Conservation (phyloP, 768 basidiomycete species). For the Royoungia palumana region DNA sequence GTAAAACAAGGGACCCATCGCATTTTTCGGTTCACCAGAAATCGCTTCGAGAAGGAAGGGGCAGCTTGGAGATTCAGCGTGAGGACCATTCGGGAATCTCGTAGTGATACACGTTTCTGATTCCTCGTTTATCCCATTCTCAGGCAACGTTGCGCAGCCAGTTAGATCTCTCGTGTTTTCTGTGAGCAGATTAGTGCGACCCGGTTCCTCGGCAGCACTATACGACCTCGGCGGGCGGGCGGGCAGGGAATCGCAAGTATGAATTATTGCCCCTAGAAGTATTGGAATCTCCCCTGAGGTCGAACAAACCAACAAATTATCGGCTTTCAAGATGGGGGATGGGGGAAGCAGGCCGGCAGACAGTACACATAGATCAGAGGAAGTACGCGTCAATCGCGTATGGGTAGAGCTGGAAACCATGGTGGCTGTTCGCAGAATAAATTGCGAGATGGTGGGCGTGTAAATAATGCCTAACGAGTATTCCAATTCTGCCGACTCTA, state of each 20-base stretch:
- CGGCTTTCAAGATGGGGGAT: constrained; percentile 45
- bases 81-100: not conserved
- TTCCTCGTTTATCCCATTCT: constrained; percentile 4
- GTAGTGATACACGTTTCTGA: not conserved
- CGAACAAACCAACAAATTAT: constrained; percentile 32
- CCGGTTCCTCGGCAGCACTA: constrained; percentile 5
- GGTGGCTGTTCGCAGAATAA: not conserved
- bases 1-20: not conserved
- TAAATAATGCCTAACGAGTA: constrained; percentile 9
- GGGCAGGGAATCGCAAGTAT: constrained; percentile 6
- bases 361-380: constrained; percentile 39
- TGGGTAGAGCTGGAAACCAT: constrained; percentile 18
- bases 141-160: not conserved
- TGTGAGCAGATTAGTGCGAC: not conserved
- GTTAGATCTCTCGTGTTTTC: not conserved
- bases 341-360: constrained; percentile 37
- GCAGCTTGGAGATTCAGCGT: constrained; percentile 1
- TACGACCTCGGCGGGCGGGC: constrained; percentile 1
- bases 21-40: not conserved
- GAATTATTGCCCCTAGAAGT: constrained; percentile 33
- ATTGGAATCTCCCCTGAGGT: constrained; percentile 54
- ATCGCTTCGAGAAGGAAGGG: not conserved
- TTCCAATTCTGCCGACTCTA: constrained; percentile 16
- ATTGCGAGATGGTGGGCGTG: not conserved
- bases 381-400: constrained; percentile 36